These are phyloP conservation scores for Metschnikowia borealis DNA, from an alignment of 805 yeast species.

Conservation along the genomic window DNA sequence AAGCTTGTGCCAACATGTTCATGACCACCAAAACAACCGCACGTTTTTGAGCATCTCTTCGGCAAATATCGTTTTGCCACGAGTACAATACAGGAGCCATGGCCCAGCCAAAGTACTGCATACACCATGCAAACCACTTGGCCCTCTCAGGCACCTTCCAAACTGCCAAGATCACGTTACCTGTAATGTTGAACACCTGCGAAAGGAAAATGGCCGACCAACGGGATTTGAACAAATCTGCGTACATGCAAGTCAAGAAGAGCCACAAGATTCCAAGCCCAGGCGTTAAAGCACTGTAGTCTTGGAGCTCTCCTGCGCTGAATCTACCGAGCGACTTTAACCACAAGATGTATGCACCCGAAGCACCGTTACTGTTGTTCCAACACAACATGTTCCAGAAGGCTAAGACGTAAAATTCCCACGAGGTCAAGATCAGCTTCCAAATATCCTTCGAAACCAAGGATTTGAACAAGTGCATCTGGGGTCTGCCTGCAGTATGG, in stretches of 20 bases:
- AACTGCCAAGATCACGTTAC: constrained; percentile 51
- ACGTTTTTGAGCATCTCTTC: constrained; percentile 53
- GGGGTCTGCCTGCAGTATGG: constrained; percentile 18
- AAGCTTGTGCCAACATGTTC: constrained; percentile 52
- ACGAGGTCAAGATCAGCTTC: constrained; percentile 48
- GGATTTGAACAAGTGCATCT: constrained; percentile 14
- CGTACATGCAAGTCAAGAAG: constrained; percentile 31
- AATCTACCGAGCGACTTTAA: constrained; percentile 30
- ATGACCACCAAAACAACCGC: constrained; percentile 55
- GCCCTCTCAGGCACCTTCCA: constrained; percentile 58
- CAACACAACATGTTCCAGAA: constrained; percentile 57
- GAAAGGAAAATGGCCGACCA: constrained; percentile 53
- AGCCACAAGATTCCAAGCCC: constrained; percentile 42
- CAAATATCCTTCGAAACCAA: constrained; percentile 35
- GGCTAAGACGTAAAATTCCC: constrained; percentile 58
- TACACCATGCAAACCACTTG: constrained; percentile 62
- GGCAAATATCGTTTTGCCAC: constrained; percentile 53
- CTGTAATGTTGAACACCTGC: constrained; percentile 50
- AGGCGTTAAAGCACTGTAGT: constrained; percentile 45
- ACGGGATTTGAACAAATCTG: constrained; percentile 36
- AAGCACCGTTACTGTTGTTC: constrained; percentile 55
- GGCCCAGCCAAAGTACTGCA: constrained; percentile 59
- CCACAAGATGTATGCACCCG: constrained; percentile 62
- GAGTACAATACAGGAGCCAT: constrained; percentile 60
- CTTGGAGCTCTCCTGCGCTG: constrained; percentile 30